Conservation (phyloP, 306 rosid genomes). For the Trifolium repens region DNA sequence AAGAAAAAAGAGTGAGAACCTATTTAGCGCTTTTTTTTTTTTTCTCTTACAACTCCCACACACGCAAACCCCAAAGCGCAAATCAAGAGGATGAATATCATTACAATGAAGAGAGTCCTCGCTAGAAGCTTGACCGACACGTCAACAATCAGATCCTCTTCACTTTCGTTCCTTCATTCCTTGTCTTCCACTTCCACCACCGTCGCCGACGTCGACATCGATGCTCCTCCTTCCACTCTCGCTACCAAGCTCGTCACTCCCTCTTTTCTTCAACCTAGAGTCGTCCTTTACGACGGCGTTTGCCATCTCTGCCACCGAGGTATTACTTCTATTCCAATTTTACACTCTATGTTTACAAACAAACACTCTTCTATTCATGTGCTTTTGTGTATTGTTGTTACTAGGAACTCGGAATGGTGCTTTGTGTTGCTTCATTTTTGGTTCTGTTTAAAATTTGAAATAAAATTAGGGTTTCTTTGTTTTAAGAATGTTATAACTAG, state of each 20-base stretch:
- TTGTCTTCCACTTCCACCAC: slow-evolving; percentile 44
- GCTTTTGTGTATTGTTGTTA: not conserved
- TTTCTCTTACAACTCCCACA: too few species aligned
- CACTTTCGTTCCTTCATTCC: slow-evolving; percentile 37
- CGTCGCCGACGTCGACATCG: slow-evolving; percentile 24
- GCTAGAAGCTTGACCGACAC: slow-evolving; percentile 33
- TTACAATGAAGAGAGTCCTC: slow-evolving; percentile 35
- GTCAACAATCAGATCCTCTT: slow-evolving; percentile 22
- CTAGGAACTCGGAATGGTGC: not conserved
- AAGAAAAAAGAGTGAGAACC: too few species aligned
- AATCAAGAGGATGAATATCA: not conserved
- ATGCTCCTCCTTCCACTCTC: slow-evolving; percentile 32
- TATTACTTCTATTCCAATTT: not conserved
- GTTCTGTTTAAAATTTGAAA: not conserved
- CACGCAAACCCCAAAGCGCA: too few species aligned
- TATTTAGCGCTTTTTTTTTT: too few species aligned
- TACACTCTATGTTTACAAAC: not conserved
- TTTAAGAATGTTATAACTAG: slow-evolving; percentile 12
- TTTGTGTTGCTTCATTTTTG: slow-evolving; percentile 5
- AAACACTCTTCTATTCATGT: not conserved
- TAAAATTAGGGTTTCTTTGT: not conserved
- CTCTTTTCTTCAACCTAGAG: slow-evolving; percentile 70
- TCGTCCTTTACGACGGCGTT: slow-evolving; percentile 76
- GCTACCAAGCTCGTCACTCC: slow-evolving; percentile 36
- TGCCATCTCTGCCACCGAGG: slow-evolving; percentile 85